Percentiles rank a stretch among this genome's conserved stretches.
Conservation (phyloP, 1,284 basidiomycete genomes). For the Fistulina hepatica region DNA sequence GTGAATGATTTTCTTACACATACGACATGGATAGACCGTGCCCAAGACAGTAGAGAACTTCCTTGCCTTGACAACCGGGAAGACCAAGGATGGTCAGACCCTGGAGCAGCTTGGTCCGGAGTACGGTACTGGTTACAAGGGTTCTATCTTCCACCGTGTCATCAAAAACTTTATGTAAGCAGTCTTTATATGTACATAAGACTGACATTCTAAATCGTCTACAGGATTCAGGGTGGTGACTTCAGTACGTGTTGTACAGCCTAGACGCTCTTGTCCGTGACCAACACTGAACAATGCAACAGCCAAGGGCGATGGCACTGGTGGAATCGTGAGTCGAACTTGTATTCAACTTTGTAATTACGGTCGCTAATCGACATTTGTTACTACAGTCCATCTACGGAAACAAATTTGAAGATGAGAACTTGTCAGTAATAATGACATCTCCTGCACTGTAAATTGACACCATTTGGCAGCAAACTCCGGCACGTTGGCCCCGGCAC, state of each 20-base stretch:
- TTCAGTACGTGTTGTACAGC: conserved; percentile 46
- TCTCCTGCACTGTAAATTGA: background rate
- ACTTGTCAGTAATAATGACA: conserved; percentile 63
- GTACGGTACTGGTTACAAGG: conserved; percentile 80
- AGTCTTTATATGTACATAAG: conserved; percentile 16
- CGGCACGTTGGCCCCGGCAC: conserved; percentile 78
- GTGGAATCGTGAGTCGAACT: conserved; percentile 53
- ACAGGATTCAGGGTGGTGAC: conserved; percentile 89
- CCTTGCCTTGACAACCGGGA: conserved; percentile 70
- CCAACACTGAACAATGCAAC: conserved; percentile 1
- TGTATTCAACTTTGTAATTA: background rate
- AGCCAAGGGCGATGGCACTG: conserved; percentile 91
- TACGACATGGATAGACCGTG: conserved; percentile 81
- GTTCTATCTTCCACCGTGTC: conserved; percentile 93
- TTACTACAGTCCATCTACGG: conserved; percentile 77
- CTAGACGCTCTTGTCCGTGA: background rate
- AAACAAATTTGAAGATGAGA: conserved; percentile 89
- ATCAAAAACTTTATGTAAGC: conserved; percentile 93
- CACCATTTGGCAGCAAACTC: conserved; percentile 54
- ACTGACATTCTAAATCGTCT: conserved; percentile 11
- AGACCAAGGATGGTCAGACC: conserved; percentile 69
- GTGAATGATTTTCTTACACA: no score
- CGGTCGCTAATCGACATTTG: conserved; percentile 1
- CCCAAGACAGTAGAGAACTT: conserved; percentile 99
- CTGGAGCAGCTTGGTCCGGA: no score